These are phyloP conservation scores for Brassica hybrid DNA, from an alignment of 441 rosid genomes.

Conservation along the genomic window DNA sequence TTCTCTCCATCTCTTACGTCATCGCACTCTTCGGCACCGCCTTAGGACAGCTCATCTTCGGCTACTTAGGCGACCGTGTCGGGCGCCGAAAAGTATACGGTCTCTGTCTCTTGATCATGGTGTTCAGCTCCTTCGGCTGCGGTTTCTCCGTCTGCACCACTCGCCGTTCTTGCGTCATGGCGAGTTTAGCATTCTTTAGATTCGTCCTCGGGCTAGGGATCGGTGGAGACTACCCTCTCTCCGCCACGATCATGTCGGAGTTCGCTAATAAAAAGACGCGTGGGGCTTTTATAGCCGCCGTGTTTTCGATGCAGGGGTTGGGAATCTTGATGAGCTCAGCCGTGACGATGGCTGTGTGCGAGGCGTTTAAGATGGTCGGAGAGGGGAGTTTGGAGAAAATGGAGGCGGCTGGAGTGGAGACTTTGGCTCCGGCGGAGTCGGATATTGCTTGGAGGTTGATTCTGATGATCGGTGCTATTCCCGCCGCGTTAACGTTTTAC, in stretches of 20 bases:
- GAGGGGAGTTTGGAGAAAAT: slow-evolving; percentile 6
- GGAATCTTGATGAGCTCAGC: slow-evolving; percentile 64
- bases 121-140: slow-evolving; percentile 60
- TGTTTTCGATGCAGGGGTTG: slow-evolving; percentile 78
- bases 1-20: slow-evolving; percentile 45
- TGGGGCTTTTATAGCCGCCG: slow-evolving; percentile 71
- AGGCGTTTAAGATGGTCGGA: slow-evolving; percentile 43
- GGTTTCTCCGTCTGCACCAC: slow-evolving; percentile 73
- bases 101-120: slow-evolving; percentile 58
- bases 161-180: slow-evolving; percentile 48
- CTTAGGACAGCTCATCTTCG: slow-evolving; percentile 67
- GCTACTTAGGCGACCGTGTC: slow-evolving; percentile 61
- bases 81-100: slow-evolving; percentile 79
- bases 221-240: slow-evolving; percentile 77
- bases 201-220: slow-evolving; percentile 66
- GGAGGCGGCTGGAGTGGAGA: slow-evolving; percentile 33
- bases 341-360: slow-evolving; percentile 57
- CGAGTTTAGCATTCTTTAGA: slow-evolving; percentile 55
- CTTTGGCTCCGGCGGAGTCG: slow-evolving; percentile 49
- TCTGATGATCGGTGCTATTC: slow-evolving; percentile 78
- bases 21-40: slow-evolving; percentile 63
- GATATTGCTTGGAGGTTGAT: slow-evolving; percentile 60
- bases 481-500: slow-evolving; percentile 72
- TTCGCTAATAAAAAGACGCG: slow-evolving; percentile 74
- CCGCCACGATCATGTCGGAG: slow-evolving; percentile 83